Evolutionary conservation across 176 grass and related monocot genomes (phyloP).

Genomic region (Areca catechu): DNA sequence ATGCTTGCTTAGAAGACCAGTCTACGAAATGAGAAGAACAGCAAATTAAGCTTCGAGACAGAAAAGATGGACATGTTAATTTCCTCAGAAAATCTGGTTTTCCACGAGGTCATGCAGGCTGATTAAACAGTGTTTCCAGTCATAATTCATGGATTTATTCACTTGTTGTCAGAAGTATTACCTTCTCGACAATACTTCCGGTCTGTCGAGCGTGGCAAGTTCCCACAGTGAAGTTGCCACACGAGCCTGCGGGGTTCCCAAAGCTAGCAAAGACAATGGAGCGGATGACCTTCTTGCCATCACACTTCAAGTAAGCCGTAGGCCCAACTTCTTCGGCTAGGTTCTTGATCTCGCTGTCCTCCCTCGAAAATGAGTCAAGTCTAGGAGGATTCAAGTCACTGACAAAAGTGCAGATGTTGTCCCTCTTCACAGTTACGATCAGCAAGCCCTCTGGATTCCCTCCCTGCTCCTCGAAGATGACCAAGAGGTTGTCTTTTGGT

Average conservation of each 20-base stretch:
- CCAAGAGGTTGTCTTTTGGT: slow-evolving; percentile 59
- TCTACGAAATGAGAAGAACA: too few relatives aligned
- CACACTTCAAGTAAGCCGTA: slow-evolving; percentile 50
- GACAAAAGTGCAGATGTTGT: slow-evolving; percentile 67
- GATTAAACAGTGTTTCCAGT: too few relatives aligned
- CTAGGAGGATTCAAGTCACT: slow-evolving; percentile 51
- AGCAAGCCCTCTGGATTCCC: slow-evolving; percentile 59
- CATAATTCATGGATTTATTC: too few relatives aligned
- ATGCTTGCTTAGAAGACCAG: background rate
- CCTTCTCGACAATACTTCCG: slow-evolving; percentile 50
- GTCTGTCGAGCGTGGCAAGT: slow-evolving; percentile 48
- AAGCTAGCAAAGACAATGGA: slow-evolving; percentile 77
- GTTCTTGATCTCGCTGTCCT: slow-evolving; percentile 40
- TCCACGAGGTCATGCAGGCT: too few relatives aligned
- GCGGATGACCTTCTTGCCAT: slow-evolving; percentile 43
- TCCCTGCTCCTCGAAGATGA: slow-evolving; percentile 75
- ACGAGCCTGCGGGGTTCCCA: slow-evolving; percentile 59
- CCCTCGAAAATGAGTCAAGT: slow-evolving; percentile 38
- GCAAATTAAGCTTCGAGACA: too few relatives aligned
- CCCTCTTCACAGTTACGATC: slow-evolving; percentile 55
- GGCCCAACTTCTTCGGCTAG: slow-evolving; percentile 35
- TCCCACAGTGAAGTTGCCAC: slow-evolving; percentile 62
- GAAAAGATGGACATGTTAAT: too few relatives aligned
- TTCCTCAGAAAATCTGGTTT: too few relatives aligned
- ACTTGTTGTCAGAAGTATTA: slow-evolving; percentile 1